Base-by-base conservation (phyloP, 345 rosid species). In the Ceriops decandra region DNA sequence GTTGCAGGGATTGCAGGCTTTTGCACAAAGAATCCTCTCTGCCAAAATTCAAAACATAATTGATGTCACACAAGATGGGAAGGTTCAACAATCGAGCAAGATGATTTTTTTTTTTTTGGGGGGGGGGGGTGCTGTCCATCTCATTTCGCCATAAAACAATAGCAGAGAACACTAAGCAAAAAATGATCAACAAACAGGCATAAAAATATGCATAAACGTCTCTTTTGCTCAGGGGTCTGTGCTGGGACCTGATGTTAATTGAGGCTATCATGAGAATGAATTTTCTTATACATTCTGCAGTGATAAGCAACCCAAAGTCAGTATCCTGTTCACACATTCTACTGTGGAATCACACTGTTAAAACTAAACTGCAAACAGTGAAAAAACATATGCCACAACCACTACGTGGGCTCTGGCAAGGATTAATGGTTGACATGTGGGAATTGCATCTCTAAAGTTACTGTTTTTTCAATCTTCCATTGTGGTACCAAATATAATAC, bases 1-100 rank as follows among this genome's bases (percentile, higher is more conserved):
- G 52, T 81, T 54, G 71, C 76, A 59, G 72, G 57, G 63, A 78
- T 54, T 46, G 62, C 64, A 47, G 78, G 82, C 72, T 82, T 88
- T 21, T 83, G 70, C 63, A 82, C 76, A 52, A 83, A 82, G 38
- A 82, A 32, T 9, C 71, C 85, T 28, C 71, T 85, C 98, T 95
- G 83, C 80, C 79, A 79, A 70, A 20, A 28, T 26, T 52, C 56
- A 56, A 56, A 24, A 27, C 16, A 56, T 24, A 22, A 26, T 22
- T 4, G 4, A 24, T 22, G 22, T 56, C 15, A 42, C 21, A 27
- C 0, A 30, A 46, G 49, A 57, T 19, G 24, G 57, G 21, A 20
- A 56, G 20, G 32, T 47, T 47, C 26, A 24, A 13, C 9, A 36
- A 11, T 52, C 60, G 6, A 5, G 26, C 26, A 36, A 1, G 31